Conservation (phyloP, 345 rosid genomes). For the Aethionema arabicum region DNA sequence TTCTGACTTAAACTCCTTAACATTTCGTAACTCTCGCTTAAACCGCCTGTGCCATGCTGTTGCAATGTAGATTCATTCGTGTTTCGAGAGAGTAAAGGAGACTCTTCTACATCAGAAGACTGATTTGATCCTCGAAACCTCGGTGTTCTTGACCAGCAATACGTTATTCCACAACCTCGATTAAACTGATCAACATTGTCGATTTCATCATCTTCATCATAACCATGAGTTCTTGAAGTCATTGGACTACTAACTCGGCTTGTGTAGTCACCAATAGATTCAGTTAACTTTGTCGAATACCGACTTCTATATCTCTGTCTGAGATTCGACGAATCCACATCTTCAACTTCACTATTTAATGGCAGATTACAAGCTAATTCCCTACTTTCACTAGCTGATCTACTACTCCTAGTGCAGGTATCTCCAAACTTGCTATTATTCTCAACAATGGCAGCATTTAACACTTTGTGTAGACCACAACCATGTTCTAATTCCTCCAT, state of each 20-base stretch:
- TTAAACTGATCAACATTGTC: constrained; percentile 31
- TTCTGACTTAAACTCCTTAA: constrained; percentile 76
- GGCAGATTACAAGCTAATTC: constrained; percentile 40
- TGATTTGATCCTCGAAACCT: constrained; percentile 60
- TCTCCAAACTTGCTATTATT: not conserved
- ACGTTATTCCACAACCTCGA: constrained; percentile 65
- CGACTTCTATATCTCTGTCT: constrained; percentile 32
- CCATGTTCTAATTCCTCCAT: constrained; percentile 43
- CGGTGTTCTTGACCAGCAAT: constrained; percentile 91
- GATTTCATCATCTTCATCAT: constrained; percentile 54
- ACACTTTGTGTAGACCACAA: constrained; percentile 35
- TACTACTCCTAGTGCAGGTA: constrained; percentile 26
- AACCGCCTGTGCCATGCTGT: constrained; percentile 39
- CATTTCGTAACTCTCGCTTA: constrained; percentile 40
- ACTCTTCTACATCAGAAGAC: constrained; percentile 65
- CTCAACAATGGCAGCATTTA: constrained; percentile 1
- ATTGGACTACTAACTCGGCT: constrained; percentile 57
- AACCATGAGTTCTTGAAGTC: constrained; percentile 48
- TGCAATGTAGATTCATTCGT: constrained; percentile 32
- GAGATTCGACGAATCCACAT: constrained; percentile 44
- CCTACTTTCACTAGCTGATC: constrained; percentile 37
- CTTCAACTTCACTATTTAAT: constrained; percentile 43
- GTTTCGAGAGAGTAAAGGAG: constrained; percentile 57
- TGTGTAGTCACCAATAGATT: constrained; percentile 51
- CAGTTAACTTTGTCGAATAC: constrained; percentile 28